Base-by-base conservation (phyloP, 2,329 filamentous ascomycete genomes). In the Cladosporium phlei region DNA sequence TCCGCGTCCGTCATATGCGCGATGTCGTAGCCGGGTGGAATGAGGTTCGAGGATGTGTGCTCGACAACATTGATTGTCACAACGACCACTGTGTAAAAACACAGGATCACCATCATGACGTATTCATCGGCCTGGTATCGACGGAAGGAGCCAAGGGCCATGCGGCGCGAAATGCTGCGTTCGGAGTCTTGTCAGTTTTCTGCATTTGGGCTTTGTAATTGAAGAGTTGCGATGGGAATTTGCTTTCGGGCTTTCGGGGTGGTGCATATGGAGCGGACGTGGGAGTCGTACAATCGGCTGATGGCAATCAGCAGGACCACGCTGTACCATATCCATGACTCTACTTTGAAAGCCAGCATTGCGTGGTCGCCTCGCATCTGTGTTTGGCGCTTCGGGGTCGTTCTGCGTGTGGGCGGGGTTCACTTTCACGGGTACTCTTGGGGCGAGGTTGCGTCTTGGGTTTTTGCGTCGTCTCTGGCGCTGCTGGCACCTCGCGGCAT, bases 111-210 rank as follows among this genome's bases (percentile, higher is more conserved):
- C 7, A 74, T 32, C 76, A 81, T 81, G 19, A 78, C 63, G 55
- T 72, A 79, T 56, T 82, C 79, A 54, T 82, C 79, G 20, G 72
- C 55, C 54, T 77, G 73, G n/a, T 79, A 69, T 5, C 66, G 66
- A 32, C 62, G 67, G 54, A 71, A 62, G 29, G 72, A 69, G 12
- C 74, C 69, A 22, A 79, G 66, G 8, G 69, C 62, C 27, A 73
- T 63, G 16, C 60, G 64, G 24, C 72, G 66, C 9, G 72, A 74
- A 24, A 69, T 63, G 27, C 69, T 72, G 45, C 50, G 22, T 37
- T 35, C 35, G 34, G 14, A 17, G 12, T 27, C 16, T 21, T 30
- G 35, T 49, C 21, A 49, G 43, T 35, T 11, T 8, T 17, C 12
- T 45, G 17, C 32, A 21, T 45, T 30, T 11, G 20, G 24, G 34